These are phyloP conservation scores for Dactylellina haptotyla DNA, from an alignment of 2,329 filamentous ascomycete species.

Conservation along the genomic window DNA sequence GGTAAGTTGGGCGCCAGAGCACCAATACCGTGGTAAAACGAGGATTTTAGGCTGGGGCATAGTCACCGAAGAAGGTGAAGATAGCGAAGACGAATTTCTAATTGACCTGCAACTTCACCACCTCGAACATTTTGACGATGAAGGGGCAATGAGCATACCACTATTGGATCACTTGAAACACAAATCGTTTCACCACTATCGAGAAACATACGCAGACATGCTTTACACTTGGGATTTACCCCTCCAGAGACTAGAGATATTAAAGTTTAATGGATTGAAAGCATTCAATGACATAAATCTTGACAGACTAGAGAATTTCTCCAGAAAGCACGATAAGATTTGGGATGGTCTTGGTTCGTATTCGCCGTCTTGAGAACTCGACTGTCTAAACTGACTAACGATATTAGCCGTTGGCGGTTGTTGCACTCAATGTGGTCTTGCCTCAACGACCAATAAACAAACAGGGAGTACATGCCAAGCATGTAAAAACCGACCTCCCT, in stretches of 20 bases:
- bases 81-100: constrained; percentile 35
- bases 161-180: constrained; percentile 68
- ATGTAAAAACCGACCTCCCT: constrained; percentile 57
- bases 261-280: constrained; percentile 74
- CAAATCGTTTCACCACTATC: constrained; percentile 69
- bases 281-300: constrained; percentile 56
- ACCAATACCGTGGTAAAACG: constrained; percentile 49
- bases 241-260: constrained; percentile 71
- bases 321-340: constrained; percentile 37
- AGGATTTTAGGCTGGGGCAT: constrained; percentile 31
- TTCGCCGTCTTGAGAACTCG: neutral
- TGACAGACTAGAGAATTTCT: constrained; percentile 41
- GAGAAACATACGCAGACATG: constrained; percentile 74
- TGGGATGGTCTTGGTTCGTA: constrained; percentile 56
- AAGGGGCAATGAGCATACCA: constrained; percentile 72
- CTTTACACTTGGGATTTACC: constrained; percentile 74
- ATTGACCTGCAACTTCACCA: constrained; percentile 69
- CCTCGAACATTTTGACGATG: constrained; percentile 74
- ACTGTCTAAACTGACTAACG: neutral
- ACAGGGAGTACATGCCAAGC: constrained; percentile 53
- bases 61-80: constrained; percentile 39
- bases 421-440: constrained; percentile 50
- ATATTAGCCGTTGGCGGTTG: constrained; percentile 31
- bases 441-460: constrained; percentile 52
- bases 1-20: constrained; percentile 47